Evolutionary conservation across 345 rosid species (phyloP), one percentile per base, ranked within the genome.

Genomic region (Anastatica hierochuntica): DNA sequence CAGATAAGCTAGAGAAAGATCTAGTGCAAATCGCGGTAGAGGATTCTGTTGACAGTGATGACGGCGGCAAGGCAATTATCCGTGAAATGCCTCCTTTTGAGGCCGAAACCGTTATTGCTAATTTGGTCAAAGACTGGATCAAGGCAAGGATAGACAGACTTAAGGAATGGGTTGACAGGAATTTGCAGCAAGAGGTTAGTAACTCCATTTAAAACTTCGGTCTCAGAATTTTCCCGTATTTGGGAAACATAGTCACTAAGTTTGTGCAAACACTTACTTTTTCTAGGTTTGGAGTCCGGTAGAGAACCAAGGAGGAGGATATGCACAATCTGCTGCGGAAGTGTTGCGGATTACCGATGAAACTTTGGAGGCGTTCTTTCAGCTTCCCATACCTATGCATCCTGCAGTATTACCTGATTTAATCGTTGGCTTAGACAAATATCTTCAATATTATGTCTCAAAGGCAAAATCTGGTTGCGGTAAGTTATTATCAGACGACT

Each of bases 81-180:
- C 89, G 98, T 18, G 98, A 90, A 73, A 90, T 90, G 98, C 94
- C 98, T 59, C 96, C 98, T 19, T 90, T 56, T 44, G 96, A 90
- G 68, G 96, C 96, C n/a, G 98, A 87, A 66, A 72, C 83, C 5
- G 88, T 87, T 35, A 87, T 90, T 56, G 94, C 88, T 58, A 83
- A 83, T 79, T 79, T 88, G 53, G 94, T 90, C 12, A 90, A 88
- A 63, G 71, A 57, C 27, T 90, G 98, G 98, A 81, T 90, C 59
- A 82, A 70, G 55, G 66, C 73, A 43, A 88, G 90, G 66, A 62
- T 80, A 43, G 96, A 88, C 74, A 79, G 90, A 71, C 53, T 88
- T 60, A 87, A 82, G 72, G 96, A 90, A 53, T 87, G 90, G 95
- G 76, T 81, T 36, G 98, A 85, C 60, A 70, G 94, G 72, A 84